Base-by-base conservation (phyloP, 352 stramenopile genomes). In the Phytophthora litchii region DNA sequence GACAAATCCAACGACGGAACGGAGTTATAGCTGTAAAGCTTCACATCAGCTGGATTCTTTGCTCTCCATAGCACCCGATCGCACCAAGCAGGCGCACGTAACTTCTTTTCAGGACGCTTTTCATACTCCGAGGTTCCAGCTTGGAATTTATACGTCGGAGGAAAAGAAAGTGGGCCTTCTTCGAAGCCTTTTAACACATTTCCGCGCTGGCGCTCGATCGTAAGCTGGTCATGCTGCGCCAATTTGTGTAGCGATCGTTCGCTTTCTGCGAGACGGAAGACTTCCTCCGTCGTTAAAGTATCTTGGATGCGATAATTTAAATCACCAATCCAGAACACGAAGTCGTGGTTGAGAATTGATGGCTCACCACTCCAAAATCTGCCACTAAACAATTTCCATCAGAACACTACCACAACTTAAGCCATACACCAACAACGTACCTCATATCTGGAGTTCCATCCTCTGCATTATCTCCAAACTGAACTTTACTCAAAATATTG, bases 61-160 rank as follows among this genome's bases (percentile, higher is more conserved):
- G 83, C 76, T 56, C 77, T 86, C 86, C 88, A 97, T 6, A 97
- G 59, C 1, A 97, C 69, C 7, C 90, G 84, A 57, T 97, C 90
- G 43, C 90, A 97, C 97, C 97, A 99, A 5, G 97, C 98, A 1
- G 98, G 98, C 2, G 97, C 97, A 14, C 98, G 86, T 1, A 99
- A 64, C 64, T 99, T 99, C 80, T 99, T 99, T 53, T 99, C 97
- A 0, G 96, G 95, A 1, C 98, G 84, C 48, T 97, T 90, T 63
- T 99, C 98, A 65, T 99, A 99, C 11, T 87, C 56, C 43, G 95
- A 91, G 11, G 95, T 99, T 0, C 95, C 96, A 3, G 95, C 89
- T 60, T 99, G 91, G 63, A 98, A 99, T 69, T 99, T 99, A 83
- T 99, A 99, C 6, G 96, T 99, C 1, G 96, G 96, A 21, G 76